phyloP scores from a whole-genome alignment of 2,329 filamentous ascomycete genomes.

The Colletotrichum truncatum region DNA sequence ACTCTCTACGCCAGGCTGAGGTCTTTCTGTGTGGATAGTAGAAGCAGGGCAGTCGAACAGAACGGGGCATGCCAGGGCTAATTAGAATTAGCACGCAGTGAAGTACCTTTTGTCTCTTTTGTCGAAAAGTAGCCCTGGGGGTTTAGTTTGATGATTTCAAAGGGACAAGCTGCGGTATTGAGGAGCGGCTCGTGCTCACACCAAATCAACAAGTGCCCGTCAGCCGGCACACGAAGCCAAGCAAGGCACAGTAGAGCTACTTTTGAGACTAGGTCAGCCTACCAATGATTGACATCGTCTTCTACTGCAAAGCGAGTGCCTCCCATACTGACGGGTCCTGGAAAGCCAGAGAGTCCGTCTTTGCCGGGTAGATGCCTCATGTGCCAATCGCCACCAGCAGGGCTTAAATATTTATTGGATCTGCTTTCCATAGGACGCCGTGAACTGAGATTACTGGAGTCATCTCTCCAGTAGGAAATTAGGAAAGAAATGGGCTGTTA shows the following conservation, averaged over 20 bases:
- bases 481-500: slow-evolving; percentile 6
- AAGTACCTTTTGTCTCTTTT: slow-evolving; percentile 16
- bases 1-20: background rate
- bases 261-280: no score
- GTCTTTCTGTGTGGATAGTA: background rate
- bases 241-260: background rate
- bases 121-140: background rate
- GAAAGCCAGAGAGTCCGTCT: background rate
- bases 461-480: slow-evolving; percentile 17
- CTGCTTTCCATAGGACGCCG: background rate
- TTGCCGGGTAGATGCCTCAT: background rate
- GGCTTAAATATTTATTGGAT: background rate
- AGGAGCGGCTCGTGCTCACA: background rate
- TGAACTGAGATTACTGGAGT: slow-evolving; percentile 1
- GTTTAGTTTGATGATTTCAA: slow-evolving; percentile 5
- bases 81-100: slow-evolving; percentile 15
- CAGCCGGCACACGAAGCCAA: background rate
- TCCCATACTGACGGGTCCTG: background rate
- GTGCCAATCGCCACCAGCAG: background rate
- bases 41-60: background rate
- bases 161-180: slow-evolving; percentile 8
- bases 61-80: background rate
- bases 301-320: no score
- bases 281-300: background rate
- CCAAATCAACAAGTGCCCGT: background rate